Base-by-base conservation (phyloP, 1,284 basidiomycete species). In the Apiotrichum brassicae region DNA sequence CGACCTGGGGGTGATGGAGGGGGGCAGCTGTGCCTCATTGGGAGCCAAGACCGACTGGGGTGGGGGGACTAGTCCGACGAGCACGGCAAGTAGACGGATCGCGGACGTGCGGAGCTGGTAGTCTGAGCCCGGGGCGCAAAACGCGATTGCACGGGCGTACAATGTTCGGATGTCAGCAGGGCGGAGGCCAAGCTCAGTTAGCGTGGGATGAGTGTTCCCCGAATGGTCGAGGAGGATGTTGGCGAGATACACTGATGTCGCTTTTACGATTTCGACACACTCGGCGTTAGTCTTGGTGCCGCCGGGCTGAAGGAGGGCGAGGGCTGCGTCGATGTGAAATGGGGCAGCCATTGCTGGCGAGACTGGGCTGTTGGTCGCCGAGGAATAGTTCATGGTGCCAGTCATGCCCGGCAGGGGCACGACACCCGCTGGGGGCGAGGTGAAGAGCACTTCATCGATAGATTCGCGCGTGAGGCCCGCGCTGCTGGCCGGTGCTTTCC, bases 41-140 rank as follows among this genome's bases (percentile, higher is more conserved):
- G 47, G 34, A 3, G 61, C 57, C 3, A 55, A 52, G 7, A 58
- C 46, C 11, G 54, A 57, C 8, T 53, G 49, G 9, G 54, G 52
- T 2, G 68, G 68, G 0, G 64, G 62, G 7, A 56, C 60, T 8
- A 56, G 54, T 5, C 57, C 54, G 2, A 69, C 51, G 5, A 71
- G 51, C 5, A 63, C 64, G 0, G 66, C 64, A 3, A 71, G 58
- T 2, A 71, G 57, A 9, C 68, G 58, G 12, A 69, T 59, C 4
- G 67, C 61, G 4, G 66, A 58, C 4, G 60, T 71, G 7, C 68
- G 58, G 13, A 69, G 52, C 6, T 54, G 30, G 16, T 60, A 49
- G 23, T 66, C 62, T 6, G 57, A 47, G 13, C 54, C 51, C 0
- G 59, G 54, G 14, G 59, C 52, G 22, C 60, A 58, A 36, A 63